phyloP scores from a whole-genome alignment of 2,329 filamentous ascomycete genomes.

The Chaetomium globosum region DNA sequence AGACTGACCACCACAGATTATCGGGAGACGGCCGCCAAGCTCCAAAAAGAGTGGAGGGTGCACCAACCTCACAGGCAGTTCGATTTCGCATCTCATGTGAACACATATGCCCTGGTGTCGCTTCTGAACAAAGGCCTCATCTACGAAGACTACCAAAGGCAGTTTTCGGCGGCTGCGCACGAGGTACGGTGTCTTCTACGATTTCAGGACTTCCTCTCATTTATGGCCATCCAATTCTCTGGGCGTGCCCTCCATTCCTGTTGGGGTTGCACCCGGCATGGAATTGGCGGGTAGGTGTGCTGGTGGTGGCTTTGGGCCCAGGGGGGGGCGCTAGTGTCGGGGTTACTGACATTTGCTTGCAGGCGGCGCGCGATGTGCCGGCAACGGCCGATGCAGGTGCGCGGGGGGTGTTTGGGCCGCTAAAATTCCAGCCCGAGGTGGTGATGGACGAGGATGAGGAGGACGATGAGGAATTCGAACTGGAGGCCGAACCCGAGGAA shows the following conservation, averaged over 20 bases:
- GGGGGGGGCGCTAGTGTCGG: constrained; percentile 32
- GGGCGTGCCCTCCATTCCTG: constrained; percentile 25
- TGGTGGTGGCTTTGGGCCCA: constrained; percentile 24
- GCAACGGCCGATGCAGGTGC: constrained; percentile 52
- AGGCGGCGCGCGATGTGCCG: constrained; percentile 54
- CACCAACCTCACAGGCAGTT: constrained; percentile 64
- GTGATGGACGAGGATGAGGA: constrained; percentile 46
- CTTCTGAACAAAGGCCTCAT: constrained; percentile 65
- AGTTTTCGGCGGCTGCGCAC: constrained; percentile 48
- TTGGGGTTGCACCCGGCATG: constrained; percentile 32
- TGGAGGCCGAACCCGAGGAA: constrained; percentile 43
- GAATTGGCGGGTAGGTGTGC: constrained; percentile 26
- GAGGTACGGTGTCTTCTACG: constrained; percentile 47
- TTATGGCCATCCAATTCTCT: constrained; percentile 15
- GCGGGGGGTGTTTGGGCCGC: constrained; percentile 60
- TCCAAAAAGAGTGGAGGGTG: constrained; percentile 70
- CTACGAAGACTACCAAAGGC: constrained; percentile 62
- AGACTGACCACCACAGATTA: constrained; percentile 57
- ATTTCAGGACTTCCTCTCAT: constrained; percentile 15
- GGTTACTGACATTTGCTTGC: constrained; percentile 49
- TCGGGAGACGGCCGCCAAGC: constrained; percentile 67
- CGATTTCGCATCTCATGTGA: constrained; percentile 65
- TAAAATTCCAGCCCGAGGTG: constrained; percentile 49
- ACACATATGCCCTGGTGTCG: constrained; percentile 64
- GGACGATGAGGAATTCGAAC: constrained; percentile 45